These are phyloP conservation scores for Kalmusia sp. DNA, from an alignment of 2,329 filamentous ascomycete species.

Conservation along the genomic window DNA sequence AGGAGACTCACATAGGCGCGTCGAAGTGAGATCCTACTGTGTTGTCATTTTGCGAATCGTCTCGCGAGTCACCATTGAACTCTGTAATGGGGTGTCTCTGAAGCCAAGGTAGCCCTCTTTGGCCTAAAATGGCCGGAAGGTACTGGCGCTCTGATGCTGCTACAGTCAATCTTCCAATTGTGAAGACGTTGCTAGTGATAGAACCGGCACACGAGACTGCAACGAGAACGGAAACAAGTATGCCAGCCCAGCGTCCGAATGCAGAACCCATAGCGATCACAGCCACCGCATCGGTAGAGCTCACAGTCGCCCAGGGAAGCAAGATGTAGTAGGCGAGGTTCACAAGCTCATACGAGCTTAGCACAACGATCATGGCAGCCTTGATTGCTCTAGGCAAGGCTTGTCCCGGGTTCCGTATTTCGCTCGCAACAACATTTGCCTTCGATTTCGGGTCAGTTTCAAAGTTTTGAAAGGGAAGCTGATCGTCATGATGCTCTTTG, in stretches of 20 bases:
- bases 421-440: conserved; percentile 49
- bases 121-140: conserved; percentile 41
- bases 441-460: conserved; percentile 16
- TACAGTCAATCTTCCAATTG: conserved; percentile 67
- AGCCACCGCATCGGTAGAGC: conserved; percentile 67
- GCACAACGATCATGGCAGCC: conserved; percentile 65
- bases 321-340: conserved; percentile 70
- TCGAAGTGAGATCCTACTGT: conserved; percentile 35
- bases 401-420: conserved; percentile 42
- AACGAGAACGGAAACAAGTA: conserved; percentile 63
- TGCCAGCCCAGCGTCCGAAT: conserved; percentile 61
- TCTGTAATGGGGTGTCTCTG: not conserved
- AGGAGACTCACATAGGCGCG: conserved; percentile 39
- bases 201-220: conserved; percentile 69
- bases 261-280: conserved; percentile 60
- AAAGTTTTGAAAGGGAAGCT: not conserved
- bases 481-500: conserved; percentile 26
- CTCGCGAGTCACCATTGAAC: too few species aligned
- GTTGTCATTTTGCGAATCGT: too few species aligned
- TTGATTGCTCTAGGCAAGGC: conserved; percentile 67
- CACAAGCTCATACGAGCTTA: conserved; percentile 65
- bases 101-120: conserved; percentile 32
- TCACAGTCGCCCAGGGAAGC: conserved; percentile 65
- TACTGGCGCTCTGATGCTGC: conserved; percentile 55
- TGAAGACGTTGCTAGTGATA: conserved; percentile 68